A percentile compares a stretch with the other conserved stretches of the same genome.
Conservation (phyloP, 768 basidiomycete genomes). For the Leucosporidium yakuticum region DNA sequence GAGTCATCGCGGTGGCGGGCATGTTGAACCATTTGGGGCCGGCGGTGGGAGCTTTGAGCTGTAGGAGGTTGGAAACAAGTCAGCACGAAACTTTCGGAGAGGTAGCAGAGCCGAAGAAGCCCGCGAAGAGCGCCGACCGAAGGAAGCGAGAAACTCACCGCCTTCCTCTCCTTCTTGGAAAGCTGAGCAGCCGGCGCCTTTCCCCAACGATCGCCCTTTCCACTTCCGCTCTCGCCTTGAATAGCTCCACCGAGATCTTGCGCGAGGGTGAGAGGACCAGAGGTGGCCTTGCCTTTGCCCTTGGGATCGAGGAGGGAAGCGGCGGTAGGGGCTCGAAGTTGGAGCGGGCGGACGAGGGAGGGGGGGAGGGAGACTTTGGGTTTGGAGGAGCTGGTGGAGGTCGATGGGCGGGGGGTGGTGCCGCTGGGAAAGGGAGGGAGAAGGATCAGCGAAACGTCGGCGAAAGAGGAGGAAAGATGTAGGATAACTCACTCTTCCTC, state of each 20-base stretch:
- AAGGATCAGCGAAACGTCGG: too few species aligned
- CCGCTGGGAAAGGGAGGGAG: background rate
- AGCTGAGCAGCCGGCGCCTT: constrained; percentile 48
- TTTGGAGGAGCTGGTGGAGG: too few species aligned
- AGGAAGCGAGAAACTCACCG: constrained; percentile 48
- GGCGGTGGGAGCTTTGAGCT: constrained; percentile 67
- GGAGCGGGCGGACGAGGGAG: constrained; percentile 19
- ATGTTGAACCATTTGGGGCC: constrained; percentile 83
- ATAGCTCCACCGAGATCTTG: constrained; percentile 45
- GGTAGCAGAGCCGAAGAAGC: background rate
- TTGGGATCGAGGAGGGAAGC: constrained; percentile 19
- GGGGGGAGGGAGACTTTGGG: constrained; percentile 7
- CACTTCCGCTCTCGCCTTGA: constrained; percentile 42
- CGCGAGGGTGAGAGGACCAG: constrained; percentile 54
- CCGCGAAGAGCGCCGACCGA: background rate
- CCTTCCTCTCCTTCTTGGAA: constrained; percentile 67
- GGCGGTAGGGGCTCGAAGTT: background rate
- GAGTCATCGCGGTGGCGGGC: constrained; percentile 65
- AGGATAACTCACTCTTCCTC: constrained; percentile 24
- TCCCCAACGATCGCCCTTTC: constrained; percentile 57
- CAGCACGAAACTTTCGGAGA: background rate
- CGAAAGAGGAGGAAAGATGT: background rate
- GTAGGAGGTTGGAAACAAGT: background rate
- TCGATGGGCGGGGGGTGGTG: constrained; percentile 22
- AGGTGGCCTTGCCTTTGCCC: constrained; percentile 57